Evolutionary conservation across 371 early-diverging fungal genomes (phyloP).

Genomic region (Gilbertella persicaria): DNA sequence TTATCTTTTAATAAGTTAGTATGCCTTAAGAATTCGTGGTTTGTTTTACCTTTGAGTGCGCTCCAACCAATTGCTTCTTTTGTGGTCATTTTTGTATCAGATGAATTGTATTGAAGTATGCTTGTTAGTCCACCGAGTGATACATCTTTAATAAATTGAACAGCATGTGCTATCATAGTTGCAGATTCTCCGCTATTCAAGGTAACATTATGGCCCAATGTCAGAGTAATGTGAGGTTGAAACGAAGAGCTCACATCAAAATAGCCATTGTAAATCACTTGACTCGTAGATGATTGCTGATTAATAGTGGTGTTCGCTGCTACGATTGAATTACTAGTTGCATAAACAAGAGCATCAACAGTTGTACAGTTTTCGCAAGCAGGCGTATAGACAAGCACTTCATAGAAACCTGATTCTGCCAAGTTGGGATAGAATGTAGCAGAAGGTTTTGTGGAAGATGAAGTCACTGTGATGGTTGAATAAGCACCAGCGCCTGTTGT

Average conservation of each 20-base stretch:
- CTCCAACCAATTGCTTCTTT: conserved; percentile 22
- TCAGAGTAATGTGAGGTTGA: conserved; percentile 48
- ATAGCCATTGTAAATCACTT: conserved; percentile 51
- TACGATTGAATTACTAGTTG: conserved; percentile 28
- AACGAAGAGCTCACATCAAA: conserved; percentile 49
- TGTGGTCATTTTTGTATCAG: conserved; percentile 6
- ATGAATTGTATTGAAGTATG: conserved; percentile 32
- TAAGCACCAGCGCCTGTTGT: not conserved
- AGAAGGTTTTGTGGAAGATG: conserved; percentile 23
- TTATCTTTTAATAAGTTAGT: conserved; percentile 25
- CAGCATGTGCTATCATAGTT: conserved; percentile 48
- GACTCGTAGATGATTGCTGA: conserved; percentile 21
- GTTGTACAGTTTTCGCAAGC: conserved; percentile 55
- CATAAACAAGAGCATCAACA: conserved; percentile 35
- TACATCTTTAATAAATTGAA: conserved; percentile 57
- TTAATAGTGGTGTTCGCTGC: conserved; percentile 30
- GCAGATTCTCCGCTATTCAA: conserved; percentile 21
- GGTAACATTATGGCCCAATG: conserved; percentile 31
- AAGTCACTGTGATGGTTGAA: not conserved
- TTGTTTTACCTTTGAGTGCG: conserved; percentile 20
- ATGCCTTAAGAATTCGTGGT: not conserved
- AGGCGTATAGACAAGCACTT: conserved; percentile 62
- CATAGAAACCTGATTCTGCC: conserved; percentile 67
- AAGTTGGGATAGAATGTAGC: conserved; percentile 59
- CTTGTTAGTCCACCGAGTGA: conserved; percentile 33